These are phyloP conservation scores for Rhodotorula toruloides DNA, from an alignment of 768 basidiomycete species.

Conservation along the genomic window DNA sequence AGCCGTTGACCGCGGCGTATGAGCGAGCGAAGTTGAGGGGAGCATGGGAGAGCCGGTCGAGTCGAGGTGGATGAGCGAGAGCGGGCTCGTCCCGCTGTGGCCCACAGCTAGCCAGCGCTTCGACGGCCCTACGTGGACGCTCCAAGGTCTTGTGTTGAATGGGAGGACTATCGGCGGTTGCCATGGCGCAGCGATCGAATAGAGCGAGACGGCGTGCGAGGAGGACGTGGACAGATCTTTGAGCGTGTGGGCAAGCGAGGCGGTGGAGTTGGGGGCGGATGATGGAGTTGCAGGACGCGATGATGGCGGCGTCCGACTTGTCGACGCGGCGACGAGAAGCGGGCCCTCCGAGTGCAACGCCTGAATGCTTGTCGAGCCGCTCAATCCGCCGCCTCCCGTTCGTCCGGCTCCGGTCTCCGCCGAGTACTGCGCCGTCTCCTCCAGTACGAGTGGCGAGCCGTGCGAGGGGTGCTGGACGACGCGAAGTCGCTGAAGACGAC, in stretches of 20 bases:
- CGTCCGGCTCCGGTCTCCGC: background rate
- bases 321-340: constrained; percentile 6
- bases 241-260: constrained; percentile 10
- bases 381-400: background rate
- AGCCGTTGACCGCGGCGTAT: constrained; percentile 1
- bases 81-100: constrained; percentile 1
- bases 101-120: constrained; percentile 20
- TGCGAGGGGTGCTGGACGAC: background rate
- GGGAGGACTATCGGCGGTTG: background rate
- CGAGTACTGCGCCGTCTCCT: constrained; percentile 20
- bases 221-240: constrained; percentile 2
- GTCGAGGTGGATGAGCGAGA: constrained; percentile 13
- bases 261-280: background rate
- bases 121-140: constrained; percentile 7
- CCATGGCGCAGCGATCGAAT: constrained; percentile 20
- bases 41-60: constrained; percentile 2
- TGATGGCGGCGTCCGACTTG: background rate
- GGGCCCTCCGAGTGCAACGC: background rate
- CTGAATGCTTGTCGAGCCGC: constrained; percentile 8
- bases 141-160: constrained; percentile 18
- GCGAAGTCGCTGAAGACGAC: background rate
- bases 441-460: background rate
- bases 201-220: background rate
- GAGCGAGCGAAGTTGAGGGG: background rate
- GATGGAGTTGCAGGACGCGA: background rate